These are phyloP conservation scores for Clavaria fumosa DNA, from an alignment of 768 basidiomycete species.

Conservation along the genomic window DNA sequence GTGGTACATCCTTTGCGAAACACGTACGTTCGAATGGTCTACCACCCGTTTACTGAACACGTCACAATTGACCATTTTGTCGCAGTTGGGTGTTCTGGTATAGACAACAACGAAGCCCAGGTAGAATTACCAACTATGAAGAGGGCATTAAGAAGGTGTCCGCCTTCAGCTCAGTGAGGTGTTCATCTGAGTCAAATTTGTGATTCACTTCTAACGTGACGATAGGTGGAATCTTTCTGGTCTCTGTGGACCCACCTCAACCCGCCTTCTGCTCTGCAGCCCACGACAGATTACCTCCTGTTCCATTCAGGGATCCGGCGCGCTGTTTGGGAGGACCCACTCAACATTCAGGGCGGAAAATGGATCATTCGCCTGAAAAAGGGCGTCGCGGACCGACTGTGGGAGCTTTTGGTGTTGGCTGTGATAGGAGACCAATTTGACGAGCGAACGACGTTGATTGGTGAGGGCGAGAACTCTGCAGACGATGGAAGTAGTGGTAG, in stretches of 20 bases:
- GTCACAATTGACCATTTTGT: slow-evolving; percentile 12
- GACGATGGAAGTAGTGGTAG: slow-evolving; percentile 21
- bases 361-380: slow-evolving; percentile 92
- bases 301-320: slow-evolving; percentile 76
- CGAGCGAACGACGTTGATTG: slow-evolving; percentile 34
- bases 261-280: slow-evolving; percentile 66
- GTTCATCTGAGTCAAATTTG: slow-evolving; percentile 3
- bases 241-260: slow-evolving; percentile 84
- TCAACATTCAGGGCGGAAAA: slow-evolving; percentile 79
- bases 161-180: slow-evolving; percentile 63
- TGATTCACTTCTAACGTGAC: slow-evolving; percentile 1
- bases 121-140: slow-evolving; percentile 83
- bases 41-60: slow-evolving; percentile 13
- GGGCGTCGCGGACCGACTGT: slow-evolving; percentile 77
- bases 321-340: slow-evolving; percentile 93
- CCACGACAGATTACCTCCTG: slow-evolving; percentile 89
- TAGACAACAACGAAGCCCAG: slow-evolving; percentile 77
- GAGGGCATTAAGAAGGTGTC: slow-evolving; percentile 91
- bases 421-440: slow-evolving; percentile 87
- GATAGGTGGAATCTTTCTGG: slow-evolving; percentile 89
- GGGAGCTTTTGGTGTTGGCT: slow-evolving; percentile 81
- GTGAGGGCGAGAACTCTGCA: slow-evolving; percentile 16
- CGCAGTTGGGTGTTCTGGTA: slow-evolving; percentile 85
- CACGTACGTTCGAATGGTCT: slow-evolving; percentile 72
- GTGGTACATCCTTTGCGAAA: slow-evolving; percentile 72